These are phyloP conservation scores for Physocladia obscura DNA, from an alignment of 192 early-diverging fungal genomes.

Conservation along the genomic window DNA sequence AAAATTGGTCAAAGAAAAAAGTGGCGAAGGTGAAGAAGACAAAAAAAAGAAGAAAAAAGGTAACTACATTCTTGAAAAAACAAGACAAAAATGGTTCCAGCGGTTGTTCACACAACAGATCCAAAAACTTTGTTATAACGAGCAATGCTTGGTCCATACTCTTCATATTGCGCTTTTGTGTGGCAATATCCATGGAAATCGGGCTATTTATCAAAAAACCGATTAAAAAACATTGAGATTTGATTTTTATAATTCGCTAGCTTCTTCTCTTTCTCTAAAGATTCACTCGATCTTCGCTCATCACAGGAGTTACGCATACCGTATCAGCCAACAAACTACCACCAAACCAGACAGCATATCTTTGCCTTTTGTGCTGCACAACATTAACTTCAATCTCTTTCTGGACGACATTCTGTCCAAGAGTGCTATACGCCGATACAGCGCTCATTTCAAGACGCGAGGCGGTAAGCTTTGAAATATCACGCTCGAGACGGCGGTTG, in stretches of 20 bases:
- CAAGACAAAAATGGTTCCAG: neutral
- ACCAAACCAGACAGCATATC: slow-evolving; percentile 99
- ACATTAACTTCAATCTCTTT: slow-evolving; percentile 94
- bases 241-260: no score
- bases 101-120: slow-evolving; percentile 46
- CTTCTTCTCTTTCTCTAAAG: no score
- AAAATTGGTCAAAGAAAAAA: no score
- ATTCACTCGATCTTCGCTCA: no score
- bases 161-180: slow-evolving; percentile 97
- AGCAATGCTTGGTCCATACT: slow-evolving; percentile 91
- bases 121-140: slow-evolving; percentile 92
- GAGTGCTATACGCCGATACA: slow-evolving; percentile 53
- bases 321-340: slow-evolving; percentile 92
- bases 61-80: neutral
- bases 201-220: slow-evolving; percentile 51
- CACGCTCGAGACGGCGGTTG: slow-evolving; percentile 88
- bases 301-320: slow-evolving; percentile 43
- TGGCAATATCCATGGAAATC: slow-evolving; percentile 93
- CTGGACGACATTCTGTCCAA: slow-evolving; percentile 69
- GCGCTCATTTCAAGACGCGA: slow-evolving; percentile 39
- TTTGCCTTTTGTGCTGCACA: slow-evolving; percentile 95
- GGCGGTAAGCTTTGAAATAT: slow-evolving; percentile 83
- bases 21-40: neutral
- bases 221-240: neutral
- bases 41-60: neutral